These are phyloP conservation scores for Fusarium sp. DNA, from an alignment of 2,329 filamentous ascomycete genomes.

Conservation along the genomic window DNA sequence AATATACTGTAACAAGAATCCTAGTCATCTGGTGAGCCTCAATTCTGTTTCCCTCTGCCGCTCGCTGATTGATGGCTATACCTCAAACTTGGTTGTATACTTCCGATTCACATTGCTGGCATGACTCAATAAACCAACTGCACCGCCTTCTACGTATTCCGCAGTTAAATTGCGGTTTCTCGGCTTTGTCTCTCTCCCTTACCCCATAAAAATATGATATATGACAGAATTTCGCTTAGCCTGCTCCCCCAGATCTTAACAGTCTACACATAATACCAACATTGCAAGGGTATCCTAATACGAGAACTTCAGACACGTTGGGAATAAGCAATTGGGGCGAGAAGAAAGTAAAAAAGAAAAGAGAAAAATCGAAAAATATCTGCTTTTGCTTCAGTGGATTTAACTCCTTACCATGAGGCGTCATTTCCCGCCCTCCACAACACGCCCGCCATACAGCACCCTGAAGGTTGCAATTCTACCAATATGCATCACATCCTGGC, in stretches of 20 bases:
- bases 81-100: not conserved
- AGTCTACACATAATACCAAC: slow-evolving; percentile 23
- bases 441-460: slow-evolving; percentile 22
- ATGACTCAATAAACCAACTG: slow-evolving; percentile 13
- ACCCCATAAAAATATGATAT: slow-evolving; percentile 30
- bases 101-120: slow-evolving; percentile 6
- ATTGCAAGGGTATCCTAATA: slow-evolving; percentile 28
- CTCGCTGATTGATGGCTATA: slow-evolving; percentile 3
- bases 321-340: not conserved
- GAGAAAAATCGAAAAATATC: slow-evolving; percentile 1
- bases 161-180: slow-evolving; percentile 14
- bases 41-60: not conserved
- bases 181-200: slow-evolving; percentile 14
- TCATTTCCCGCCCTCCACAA: slow-evolving; percentile 24
- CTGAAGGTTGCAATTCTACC: slow-evolving; percentile 25
- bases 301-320: slow-evolving; percentile 4
- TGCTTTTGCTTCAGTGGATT: not conserved
- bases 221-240: slow-evolving; percentile 20
- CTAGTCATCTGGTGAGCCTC: not conserved
- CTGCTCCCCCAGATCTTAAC: slow-evolving; percentile 25
- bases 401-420: slow-evolving; percentile 12
- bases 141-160: slow-evolving; percentile 7
- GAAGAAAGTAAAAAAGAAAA: not conserved
- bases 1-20: not conserved
- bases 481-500: slow-evolving; percentile 40